Conservation (phyloP, 2,329 filamentous ascomycete species). For the Colletotrichum sp. region DNA sequence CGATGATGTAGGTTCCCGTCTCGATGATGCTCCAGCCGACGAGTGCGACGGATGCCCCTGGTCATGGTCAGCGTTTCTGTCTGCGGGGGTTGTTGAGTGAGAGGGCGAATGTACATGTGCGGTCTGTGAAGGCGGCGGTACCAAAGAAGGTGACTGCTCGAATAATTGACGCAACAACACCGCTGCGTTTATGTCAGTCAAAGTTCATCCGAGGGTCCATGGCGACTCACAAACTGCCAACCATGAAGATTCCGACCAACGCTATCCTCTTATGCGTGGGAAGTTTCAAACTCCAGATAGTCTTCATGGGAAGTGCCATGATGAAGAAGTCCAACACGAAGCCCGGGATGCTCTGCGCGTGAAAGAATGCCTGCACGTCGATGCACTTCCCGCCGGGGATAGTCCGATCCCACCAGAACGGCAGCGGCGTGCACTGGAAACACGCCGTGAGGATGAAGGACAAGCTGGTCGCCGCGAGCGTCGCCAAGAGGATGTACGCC, state of each 20-base stretch:
- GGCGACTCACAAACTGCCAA: conserved; percentile 28
- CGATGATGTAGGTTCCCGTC: conserved; percentile 25
- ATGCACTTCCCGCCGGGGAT: conserved; percentile 36
- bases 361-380: conserved; percentile 30
- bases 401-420: conserved; percentile 34
- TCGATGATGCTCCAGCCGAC: conserved; percentile 20
- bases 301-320: conserved; percentile 29
- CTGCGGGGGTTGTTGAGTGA: fast-evolving
- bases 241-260: conserved; percentile 28
- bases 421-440: conserved; percentile 44
- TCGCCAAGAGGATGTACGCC: conserved; percentile 23
- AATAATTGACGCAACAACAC: conserved; percentile 12
- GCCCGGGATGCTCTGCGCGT: conserved; percentile 24
- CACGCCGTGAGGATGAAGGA: conserved; percentile 22
- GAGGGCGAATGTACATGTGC: background rate
- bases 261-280: conserved; percentile 28
- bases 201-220: background rate
- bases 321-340: conserved; percentile 29
- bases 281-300: conserved; percentile 30
- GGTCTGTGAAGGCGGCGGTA: conserved; percentile 10
- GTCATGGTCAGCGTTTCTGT: background rate
- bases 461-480: conserved; percentile 25
- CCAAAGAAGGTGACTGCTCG: conserved; percentile 13
- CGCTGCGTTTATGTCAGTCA: background rate
- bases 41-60: conserved; percentile 17